Conservation (phyloP, 495 filamentous ascomycete species). For the Echria macrotheca region DNA sequence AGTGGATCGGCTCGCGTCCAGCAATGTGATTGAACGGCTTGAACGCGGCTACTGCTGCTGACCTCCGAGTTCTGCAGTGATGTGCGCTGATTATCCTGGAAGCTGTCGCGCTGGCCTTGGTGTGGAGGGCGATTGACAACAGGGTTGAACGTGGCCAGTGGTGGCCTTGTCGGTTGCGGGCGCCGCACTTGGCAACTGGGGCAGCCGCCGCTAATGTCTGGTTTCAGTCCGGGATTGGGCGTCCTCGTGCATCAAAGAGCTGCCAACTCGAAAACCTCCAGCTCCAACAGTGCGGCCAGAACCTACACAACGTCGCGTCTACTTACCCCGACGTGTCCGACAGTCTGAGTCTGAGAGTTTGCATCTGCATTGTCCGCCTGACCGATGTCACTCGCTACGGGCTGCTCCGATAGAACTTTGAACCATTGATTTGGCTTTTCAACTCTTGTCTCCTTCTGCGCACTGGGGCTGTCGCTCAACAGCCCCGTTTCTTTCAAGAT, state of each 20-base stretch:
- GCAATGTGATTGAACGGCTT: conserved; percentile 4
- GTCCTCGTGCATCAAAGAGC: conserved; percentile 1
- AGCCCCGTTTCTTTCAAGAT: conserved; percentile 54
- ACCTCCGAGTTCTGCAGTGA: conserved; percentile 13
- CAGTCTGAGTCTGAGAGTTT: neutral
- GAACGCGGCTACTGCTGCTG: neutral
- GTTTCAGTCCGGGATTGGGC: no score
- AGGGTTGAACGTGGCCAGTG: neutral
- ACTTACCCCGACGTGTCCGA: neutral
- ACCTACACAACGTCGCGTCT: neutral
- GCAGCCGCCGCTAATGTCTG: neutral
- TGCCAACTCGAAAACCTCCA: neutral
- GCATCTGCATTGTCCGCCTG: conserved; percentile 5
- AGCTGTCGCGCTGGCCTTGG: neutral
- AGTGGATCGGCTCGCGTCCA: neutral
- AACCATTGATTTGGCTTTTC: neutral
- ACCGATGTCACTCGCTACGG: conserved; percentile 13
- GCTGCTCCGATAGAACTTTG: conserved; percentile 11
- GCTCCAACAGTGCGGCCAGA: neutral
- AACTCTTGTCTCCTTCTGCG: conserved; percentile 29
- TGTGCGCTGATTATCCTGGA: conserved; percentile 9
- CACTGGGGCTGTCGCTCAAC: conserved; percentile 55
- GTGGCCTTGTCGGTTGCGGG: neutral
- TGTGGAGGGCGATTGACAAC: neutral
- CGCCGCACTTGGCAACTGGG: neutral